Evolutionary conservation across 805 yeast species (phyloP), one percentile per base, ranked within the genome.

Genomic region (Candida sithepensis): DNA sequence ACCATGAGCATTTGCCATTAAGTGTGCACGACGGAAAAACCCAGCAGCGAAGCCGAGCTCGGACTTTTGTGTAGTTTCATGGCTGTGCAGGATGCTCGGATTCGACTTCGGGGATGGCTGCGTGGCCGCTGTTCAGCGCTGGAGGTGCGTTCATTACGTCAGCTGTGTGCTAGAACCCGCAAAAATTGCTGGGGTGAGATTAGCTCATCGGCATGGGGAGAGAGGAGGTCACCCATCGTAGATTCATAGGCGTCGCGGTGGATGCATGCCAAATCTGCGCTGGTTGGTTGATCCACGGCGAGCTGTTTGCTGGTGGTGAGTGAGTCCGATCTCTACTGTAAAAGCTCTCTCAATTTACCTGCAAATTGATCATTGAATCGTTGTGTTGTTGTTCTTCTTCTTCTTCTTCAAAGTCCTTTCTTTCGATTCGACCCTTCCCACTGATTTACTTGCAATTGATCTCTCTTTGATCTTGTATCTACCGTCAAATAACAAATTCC

Each of bases 51-150:
- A 38, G 26, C 41, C 41, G 41, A 38, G 41, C 30, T 22, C 41
- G 41, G 41, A 38, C 41, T 38, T 37, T 38, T 38, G 12, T 3
- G 6, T 8, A 4, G 8, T 9, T 5, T 30, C 14, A 30, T 26
- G 34, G 24, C 24, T 21, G 24, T 18, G 24, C 24, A 21, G 39
- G 18, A 12, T 9, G 12, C 12, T 38, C 41, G 41, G 41, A 16
- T 22, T 38, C 41, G 41, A 38, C 30, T 38, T 38, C 41, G 41
- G 41, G 13, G 30, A 38, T 38, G 19, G 38, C 21, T 34, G 38
- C n/a, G n/a, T n/a, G n/a, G n/a, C n/a, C n/a, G n/a, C n/a, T n/a
- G n/a, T n/a, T n/a, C n/a, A n/a, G n/a, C n/a, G n/a, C n/a, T n/a
- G n/a, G n/a, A n/a, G n/a, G n/a, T n/a, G n/a, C n/a, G 16, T 30